Evolutionary conservation across 2,329 filamentous ascomycete species (phyloP).

Genomic region (Diaporthe sp.): DNA sequence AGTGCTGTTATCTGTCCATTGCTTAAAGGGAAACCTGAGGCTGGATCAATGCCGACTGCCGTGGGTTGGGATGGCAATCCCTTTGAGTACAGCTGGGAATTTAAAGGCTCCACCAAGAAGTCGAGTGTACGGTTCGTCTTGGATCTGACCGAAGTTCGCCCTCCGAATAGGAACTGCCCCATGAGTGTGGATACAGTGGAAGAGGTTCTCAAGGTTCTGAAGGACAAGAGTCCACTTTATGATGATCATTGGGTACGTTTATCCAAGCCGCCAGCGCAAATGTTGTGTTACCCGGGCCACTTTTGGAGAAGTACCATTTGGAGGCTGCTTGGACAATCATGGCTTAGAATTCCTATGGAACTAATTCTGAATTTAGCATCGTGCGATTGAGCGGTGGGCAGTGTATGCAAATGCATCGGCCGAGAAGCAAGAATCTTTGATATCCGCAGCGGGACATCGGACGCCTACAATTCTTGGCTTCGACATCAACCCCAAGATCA

Average conservation of each 20-base stretch:
- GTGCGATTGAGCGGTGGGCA: conserved; percentile 9
- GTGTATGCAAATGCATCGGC: conserved; percentile 11
- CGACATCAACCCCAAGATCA: conserved; percentile 24
- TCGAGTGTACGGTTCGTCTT: conserved; percentile 30
- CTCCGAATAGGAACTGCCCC: conserved; percentile 12
- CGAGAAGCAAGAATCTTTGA: conserved; percentile 2
- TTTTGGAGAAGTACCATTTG: not conserved
- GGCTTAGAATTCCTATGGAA: not conserved
- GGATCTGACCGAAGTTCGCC: conserved; percentile 9
- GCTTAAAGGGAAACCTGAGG: not conserved
- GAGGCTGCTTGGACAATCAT: not conserved
- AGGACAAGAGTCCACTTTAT: conserved; percentile 22
- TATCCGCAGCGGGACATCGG: not conserved
- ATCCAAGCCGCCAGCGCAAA: not conserved
- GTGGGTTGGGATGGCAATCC: conserved; percentile 25
- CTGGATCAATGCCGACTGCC: not conserved
- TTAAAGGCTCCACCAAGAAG: conserved; percentile 22
- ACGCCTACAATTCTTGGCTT: conserved; percentile 21
- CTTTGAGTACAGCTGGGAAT: conserved; percentile 32
- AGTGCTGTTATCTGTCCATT: conserved; percentile 26
- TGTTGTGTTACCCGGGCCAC: no score
- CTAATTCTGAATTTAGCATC: conserved; percentile 18
- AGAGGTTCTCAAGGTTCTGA: conserved; percentile 8
- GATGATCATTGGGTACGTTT: conserved; percentile 15
- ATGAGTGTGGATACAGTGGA: conserved; percentile 22